Conservation (phyloP, 176 grass and related monocot species). For the Secale cereale region DNA sequence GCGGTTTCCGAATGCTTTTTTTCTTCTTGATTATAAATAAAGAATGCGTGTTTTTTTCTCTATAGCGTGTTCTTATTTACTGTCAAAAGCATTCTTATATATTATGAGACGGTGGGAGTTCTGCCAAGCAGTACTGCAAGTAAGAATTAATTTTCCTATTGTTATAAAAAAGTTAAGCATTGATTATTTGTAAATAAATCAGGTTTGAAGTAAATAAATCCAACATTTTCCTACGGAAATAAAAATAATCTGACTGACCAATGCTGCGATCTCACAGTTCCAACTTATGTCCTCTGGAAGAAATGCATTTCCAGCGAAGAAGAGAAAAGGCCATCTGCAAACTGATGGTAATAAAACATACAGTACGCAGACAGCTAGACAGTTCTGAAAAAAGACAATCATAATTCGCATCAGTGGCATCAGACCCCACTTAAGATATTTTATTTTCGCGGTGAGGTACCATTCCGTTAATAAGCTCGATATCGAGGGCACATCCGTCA, state of each 20-base stretch:
- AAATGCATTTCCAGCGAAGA: too few species aligned
- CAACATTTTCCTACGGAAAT: not conserved
- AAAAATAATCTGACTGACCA: not conserved
- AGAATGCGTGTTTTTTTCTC: not conserved
- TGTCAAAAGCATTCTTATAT: too few species aligned
- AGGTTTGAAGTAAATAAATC: too few species aligned
- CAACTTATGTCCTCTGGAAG: not conserved
- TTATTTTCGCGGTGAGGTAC: not conserved
- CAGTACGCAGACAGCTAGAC: not conserved
- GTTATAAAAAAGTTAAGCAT: too few species aligned
- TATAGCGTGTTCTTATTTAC: too few species aligned
- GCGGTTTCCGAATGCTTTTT: not conserved
- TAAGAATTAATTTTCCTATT: too few species aligned
- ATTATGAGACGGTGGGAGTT: too few species aligned
- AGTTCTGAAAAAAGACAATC: not conserved
- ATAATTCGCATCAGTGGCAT: not conserved
- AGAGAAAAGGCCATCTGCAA: not conserved
- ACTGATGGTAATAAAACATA: not conserved
- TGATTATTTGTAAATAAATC: too few species aligned
- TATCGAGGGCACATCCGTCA: conserved; percentile 11
- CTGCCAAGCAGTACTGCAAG: too few species aligned
- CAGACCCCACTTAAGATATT: conserved; percentile 5
- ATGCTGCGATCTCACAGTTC: not conserved
- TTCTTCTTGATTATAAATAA: too few species aligned
- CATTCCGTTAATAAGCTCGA: not conserved